These are phyloP conservation scores for Fomitopsis schrenkii DNA, from an alignment of 1,284 basidiomycete genomes.

Conservation along the genomic window DNA sequence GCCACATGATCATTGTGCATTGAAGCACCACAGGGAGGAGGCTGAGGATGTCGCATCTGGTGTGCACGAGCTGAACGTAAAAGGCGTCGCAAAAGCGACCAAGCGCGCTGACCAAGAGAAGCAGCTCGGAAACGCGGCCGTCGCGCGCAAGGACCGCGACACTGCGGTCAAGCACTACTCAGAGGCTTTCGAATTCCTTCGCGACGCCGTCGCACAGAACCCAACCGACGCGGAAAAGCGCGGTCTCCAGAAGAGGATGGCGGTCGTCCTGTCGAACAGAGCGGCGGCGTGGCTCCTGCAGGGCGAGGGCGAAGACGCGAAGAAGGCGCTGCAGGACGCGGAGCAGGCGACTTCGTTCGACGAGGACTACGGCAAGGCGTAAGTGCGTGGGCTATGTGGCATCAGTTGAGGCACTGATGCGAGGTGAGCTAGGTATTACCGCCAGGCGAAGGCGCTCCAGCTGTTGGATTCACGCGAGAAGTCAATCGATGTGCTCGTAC, in stretches of 20 bases:
- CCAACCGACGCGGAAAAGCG: slow-evolving; percentile 24
- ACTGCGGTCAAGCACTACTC: slow-evolving; percentile 29
- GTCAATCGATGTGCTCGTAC: slow-evolving; percentile 13
- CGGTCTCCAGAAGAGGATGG: slow-evolving; percentile 24
- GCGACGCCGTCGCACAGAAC: slow-evolving; percentile 27
- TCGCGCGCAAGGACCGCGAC: slow-evolving; percentile 25
- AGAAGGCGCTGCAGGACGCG: slow-evolving; percentile 18
- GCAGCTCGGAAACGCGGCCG: slow-evolving; percentile 26
- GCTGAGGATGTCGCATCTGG: slow-evolving; percentile 27
- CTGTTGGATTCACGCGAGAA: slow-evolving; percentile 8
- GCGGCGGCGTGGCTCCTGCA: slow-evolving; percentile 22
- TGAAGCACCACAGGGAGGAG: slow-evolving; percentile 20
- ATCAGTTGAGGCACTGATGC: not conserved
- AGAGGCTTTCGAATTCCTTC: slow-evolving; percentile 26
- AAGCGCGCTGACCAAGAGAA: slow-evolving; percentile 25
- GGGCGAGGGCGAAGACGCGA: slow-evolving; percentile 13
- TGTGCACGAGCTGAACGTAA: slow-evolving; percentile 24
- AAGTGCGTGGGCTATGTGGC: not conserved
- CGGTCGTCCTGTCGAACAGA: slow-evolving; percentile 31
- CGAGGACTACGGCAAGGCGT: slow-evolving; percentile 18
- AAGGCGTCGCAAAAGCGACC: slow-evolving; percentile 20
- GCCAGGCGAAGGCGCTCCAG: slow-evolving; percentile 19
- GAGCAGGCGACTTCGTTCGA: slow-evolving; percentile 10
- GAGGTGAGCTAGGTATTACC: slow-evolving; percentile 14
- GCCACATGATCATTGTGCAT: no score